Base-by-base conservation (phyloP, 805 yeast species). In the Saturnispora saitoi region DNA sequence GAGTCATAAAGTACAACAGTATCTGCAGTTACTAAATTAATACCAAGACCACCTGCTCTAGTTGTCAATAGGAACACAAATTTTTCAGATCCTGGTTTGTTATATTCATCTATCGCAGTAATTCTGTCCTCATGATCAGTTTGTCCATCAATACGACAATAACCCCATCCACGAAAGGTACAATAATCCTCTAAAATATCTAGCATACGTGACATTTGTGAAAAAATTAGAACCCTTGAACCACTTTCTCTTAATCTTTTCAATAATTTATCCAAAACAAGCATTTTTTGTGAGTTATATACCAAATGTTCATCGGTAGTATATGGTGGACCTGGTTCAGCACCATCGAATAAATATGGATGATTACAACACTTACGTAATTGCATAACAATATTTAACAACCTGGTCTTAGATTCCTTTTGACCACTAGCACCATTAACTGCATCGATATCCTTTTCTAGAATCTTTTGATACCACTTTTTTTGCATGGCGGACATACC, bases 281-380 rank as follows among this genome's bases (percentile, higher is more conserved):
- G 75, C 90, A 90, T 86, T 63, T 90, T 90, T 29, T 95, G 96
- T 6, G 95, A 76, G 62, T 91, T 91, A 69, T 58, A 81, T n/a
- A 90, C 82, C 54, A 91, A 72, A 67, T 91, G 98, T 64, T 90
- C 97, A 65, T 89, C 97, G 1, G 95, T 91, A 1, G 97, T 91
- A 60, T 74, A 91, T 1, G 98, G 98, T 1, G 98, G 98, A 9
- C 98, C 98, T 0, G 97, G 98, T 65, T 90, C 98, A 1, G 98
- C 99, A n/a, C 99, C 98, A 63, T 91, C 98, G 60, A 93, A 93
- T 48, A 91, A 69, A 65, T 93, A 91, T 0, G 98, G 98, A 67
- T 93, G 99, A 63, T 93, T 91, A 64, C 98, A 91, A 65, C 98
- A 91, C 65, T 91, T 91, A 59, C 98, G 76, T 54, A 91, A 72